Conservation (phyloP, 2,329 filamentous ascomycete species). For the Dryadomyces quercivorus region DNA sequence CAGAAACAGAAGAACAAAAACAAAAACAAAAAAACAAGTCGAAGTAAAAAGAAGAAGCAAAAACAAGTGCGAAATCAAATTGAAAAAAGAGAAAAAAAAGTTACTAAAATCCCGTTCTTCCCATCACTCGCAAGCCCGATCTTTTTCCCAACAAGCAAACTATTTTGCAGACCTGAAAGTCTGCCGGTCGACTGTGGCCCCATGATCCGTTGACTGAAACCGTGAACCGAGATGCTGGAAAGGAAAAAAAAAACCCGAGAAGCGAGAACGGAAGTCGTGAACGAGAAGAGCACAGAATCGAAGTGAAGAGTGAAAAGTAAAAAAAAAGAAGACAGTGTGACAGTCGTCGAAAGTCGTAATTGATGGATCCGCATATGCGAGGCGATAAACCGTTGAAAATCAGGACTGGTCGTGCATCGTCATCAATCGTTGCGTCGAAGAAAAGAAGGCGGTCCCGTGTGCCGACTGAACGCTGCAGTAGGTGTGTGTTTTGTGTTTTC, state of each 20-base stretch:
- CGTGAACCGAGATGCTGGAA: neutral
- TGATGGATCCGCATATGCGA: neutral
- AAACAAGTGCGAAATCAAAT: neutral
- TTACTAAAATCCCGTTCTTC: neutral
- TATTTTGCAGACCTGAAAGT: neutral
- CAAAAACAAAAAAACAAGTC: neutral
- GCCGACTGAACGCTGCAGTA: neutral
- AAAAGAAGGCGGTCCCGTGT: neutral
- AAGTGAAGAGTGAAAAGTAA: neutral
- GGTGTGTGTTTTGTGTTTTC: neutral
- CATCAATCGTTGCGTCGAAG: conserved; percentile 5
- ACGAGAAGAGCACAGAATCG: neutral
- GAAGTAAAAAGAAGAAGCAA: neutral
- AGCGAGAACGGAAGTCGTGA: neutral
- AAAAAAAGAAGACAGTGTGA: neutral
- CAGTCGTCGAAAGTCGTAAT: conserved; percentile 1
- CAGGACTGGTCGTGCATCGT: conserved; percentile 4
- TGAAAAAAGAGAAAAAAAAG: neutral
- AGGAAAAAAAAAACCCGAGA: neutral
- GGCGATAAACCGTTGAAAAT: neutral
- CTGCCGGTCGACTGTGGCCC: neutral
- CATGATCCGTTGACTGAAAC: neutral
- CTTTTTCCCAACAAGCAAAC: neutral
- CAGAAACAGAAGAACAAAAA: neutral
- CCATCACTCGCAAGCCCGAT: neutral